Base-by-base conservation (phyloP, 805 yeast genomes). In the Nakazawaea ambrosiae region DNA sequence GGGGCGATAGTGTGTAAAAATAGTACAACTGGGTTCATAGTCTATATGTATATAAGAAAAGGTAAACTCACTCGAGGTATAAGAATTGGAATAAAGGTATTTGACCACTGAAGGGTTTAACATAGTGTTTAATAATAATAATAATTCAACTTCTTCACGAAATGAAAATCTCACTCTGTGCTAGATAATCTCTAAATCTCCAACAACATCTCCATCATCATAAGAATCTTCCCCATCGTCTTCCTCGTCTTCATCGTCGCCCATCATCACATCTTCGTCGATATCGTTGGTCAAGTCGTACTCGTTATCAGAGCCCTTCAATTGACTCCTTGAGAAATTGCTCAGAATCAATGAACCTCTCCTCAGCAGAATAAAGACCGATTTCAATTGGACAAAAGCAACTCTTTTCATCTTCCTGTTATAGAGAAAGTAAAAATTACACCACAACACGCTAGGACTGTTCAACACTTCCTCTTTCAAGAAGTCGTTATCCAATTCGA, bases 331-430 rank as follows among this genome's bases (percentile, higher is more conserved):
- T 34, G 57, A 44, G 34, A 49, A 51, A 33, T 68, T 59, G 33
- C 66, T 53, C 37, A 66, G 63, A 28, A 65, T 54, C 28, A 64
- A 50, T 27, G 60, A 53, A 20, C 61, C 52, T 44, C 73, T 52
- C 28, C 49, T 50, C 24, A 18, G 20, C 36, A 48, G 46, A 20
- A 50, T 54, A 53, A 37, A 48, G 5, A 50, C 52, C 8, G 81
- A 80, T 39, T 77, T 78, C 45, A 92, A 62, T 49, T 85, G 84
- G 14, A 92, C 56, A 55, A 82, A 90, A 1, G 95, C 87, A 2
- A 92, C 97, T 45, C 97, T 74, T 61, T 90, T 90, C 61, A 83
- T 75, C 52, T 85, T 82, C 60, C 87, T 90, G 63, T 88, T 92
- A 61, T 83, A 88, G 31, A 90, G 76, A 57, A 92, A 92, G 81